Evolutionary conservation across 352 stramenopile genomes (phyloP), one percentile per base, ranked within the genome.

Genomic region (Globisporangium lucens): DNA sequence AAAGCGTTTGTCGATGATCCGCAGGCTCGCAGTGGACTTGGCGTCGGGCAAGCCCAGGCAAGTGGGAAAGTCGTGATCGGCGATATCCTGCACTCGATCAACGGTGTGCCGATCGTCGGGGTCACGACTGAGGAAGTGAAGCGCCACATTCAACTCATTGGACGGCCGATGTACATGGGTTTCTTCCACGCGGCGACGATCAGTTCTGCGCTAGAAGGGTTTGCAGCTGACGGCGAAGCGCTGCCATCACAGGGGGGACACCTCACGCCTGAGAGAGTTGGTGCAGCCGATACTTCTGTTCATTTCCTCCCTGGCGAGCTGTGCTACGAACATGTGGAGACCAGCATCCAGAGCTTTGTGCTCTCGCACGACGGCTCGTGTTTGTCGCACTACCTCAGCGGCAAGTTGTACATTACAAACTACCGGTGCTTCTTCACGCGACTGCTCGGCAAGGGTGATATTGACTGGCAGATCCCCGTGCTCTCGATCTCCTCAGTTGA

Each of bases 91-190:
- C 78, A 93, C 66, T 91, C 85, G 35, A 91, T 95, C 62, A 95
- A 95, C 63, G 87, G 87, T 8, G 82, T 94, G 0, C 80, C 82
- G 15, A 89, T 94, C 64, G 65, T 81, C 0, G 77, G 75, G 13
- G 70, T 91, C 55, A 91, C 83, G 1, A 92, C 87, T 1, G 86
- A 94, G 71, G 87, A 94, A 65, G 82, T 93, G 15, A 93, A 91
- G 46, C 80, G 82, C 0, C 84, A 89, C 51, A 83, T 95, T 49
- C 80, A 93, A 56, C 73, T 93, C 4, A 80, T 95, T 47, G 27
- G 64, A 3, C 78, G 85, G 2, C 87, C 87, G 1, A 68, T 95
- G 38, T 89, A 76, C 63, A 91, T 95, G 43, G 85, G 76, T 0
- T 93, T 95, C 69, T 76, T 79, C 12, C 83, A 82, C 59, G 83